Evolutionary conservation across 1,284 basidiomycete species (phyloP).

Genomic region (Mycena sp.): DNA sequence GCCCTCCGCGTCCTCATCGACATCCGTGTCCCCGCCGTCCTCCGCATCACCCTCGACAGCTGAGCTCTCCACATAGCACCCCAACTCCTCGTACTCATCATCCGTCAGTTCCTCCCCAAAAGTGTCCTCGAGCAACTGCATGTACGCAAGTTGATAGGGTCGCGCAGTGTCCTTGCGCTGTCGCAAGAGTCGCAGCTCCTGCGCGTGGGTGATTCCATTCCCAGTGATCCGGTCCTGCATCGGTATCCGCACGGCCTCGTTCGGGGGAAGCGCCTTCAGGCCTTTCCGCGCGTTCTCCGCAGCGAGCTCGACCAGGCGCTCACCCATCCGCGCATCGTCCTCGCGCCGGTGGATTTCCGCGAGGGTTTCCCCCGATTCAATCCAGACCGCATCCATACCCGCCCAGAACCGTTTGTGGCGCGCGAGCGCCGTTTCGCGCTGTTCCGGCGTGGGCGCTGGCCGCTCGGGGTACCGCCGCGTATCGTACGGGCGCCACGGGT

Average conservation of each 20-base stretch:
- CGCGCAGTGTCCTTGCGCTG: too few relatives aligned
- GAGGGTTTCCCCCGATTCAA: not conserved
- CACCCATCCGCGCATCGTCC: not conserved
- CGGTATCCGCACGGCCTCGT: too few relatives aligned
- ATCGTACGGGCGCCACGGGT: constrained; percentile 13
- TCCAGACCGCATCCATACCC: not conserved
- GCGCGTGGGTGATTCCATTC: not conserved
- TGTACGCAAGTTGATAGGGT: too few relatives aligned
- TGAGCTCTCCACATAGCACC: not conserved
- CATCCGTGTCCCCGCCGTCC: not conserved
- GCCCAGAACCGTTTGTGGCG: too few relatives aligned
- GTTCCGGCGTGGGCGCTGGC: not conserved
- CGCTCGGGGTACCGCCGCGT: not conserved
- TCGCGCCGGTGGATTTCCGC: not conserved
- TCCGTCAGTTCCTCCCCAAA: too few relatives aligned
- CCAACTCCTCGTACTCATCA: too few relatives aligned
- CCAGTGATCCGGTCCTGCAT: not conserved
- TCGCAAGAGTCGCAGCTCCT: too few relatives aligned
- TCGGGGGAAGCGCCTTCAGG: not conserved
- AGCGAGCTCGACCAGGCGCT: not conserved
- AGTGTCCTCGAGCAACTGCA: too few relatives aligned
- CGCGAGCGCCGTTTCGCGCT: not conserved
- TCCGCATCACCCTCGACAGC: not conserved
- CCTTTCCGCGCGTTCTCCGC: not conserved
- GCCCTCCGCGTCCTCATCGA: not conserved